Base-by-base conservation (phyloP, 345 rosid species). In the Heritiera fomes region DNA sequence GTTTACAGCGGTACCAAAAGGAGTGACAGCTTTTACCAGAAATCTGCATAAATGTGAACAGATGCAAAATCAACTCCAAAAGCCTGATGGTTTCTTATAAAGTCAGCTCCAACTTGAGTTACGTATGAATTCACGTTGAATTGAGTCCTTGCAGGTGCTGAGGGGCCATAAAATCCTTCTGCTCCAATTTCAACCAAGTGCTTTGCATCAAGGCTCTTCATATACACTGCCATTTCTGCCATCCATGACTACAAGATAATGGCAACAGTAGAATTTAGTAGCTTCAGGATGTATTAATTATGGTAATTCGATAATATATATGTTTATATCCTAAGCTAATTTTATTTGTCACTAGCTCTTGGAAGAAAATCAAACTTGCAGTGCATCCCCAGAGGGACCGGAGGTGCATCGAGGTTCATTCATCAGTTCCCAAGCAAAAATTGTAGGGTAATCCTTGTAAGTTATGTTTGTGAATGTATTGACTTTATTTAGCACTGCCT, bases 401-500 rank as follows among this genome's bases (percentile, higher is more conserved):
- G 96, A 87, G 84, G 97, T 87, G 88, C 99, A 95, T 49, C 95
- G 92, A 60, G 98, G 97, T 84, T 95, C 97, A 6, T 93, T 95
- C 97, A 95, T 95, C 84, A 93, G 80, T 77, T 95, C 98, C 99
- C 99, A 95, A 30, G 95, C 93, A 67, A 95, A 93, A 79, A 93
- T 90, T 15, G 99, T 92, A 2, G 97, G 93, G 75, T 93, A 98
- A 73, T 95, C 87, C 93, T 93, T 95, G 87, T 93, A 95, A 45
- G 97, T 91, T 64, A 89, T 77, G 82, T 91, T 91, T 52, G 95
- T 93, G 83, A 91, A 63, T 30, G 99, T 91, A 80, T 95, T 92
- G 67, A 92, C 89, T 88, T 97, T 90, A 76, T 93, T 89, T 52
- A 96, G 88, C 78, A 96, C 93, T 17, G 88, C 80, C 99, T 95